Conservation (phyloP, 2,329 filamentous ascomycete species). For the Pestalotiopsis sp. region DNA sequence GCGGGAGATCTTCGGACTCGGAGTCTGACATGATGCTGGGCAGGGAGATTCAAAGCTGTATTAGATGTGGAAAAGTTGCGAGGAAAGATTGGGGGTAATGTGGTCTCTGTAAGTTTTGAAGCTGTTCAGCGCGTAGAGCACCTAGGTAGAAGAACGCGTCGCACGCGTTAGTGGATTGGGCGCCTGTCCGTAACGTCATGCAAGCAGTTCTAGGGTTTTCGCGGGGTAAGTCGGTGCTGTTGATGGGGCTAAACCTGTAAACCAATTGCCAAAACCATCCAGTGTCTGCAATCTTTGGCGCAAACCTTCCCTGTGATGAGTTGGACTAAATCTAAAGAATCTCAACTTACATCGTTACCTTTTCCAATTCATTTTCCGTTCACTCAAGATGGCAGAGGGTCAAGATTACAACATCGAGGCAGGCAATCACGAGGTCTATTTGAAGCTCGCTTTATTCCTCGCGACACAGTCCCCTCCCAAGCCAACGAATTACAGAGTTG, state of each 20-base stretch:
- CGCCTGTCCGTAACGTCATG: neutral
- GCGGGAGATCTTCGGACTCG: slow-evolving; percentile 51
- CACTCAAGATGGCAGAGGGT: slow-evolving; percentile 17
- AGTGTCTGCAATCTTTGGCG: too few relatives aligned
- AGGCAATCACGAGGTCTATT: slow-evolving; percentile 52
- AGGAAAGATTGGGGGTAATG: neutral
- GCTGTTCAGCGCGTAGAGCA: neutral
- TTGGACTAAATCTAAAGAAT: too few relatives aligned
- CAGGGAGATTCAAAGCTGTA: neutral
- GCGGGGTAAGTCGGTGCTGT: slow-evolving; percentile 15
- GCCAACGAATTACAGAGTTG: slow-evolving; percentile 91
- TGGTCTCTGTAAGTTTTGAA: neutral
- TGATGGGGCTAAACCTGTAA: neutral
- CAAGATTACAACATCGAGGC: slow-evolving; percentile 24
- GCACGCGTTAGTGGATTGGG: neutral
- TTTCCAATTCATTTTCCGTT: neutral
- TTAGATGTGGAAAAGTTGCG: neutral
- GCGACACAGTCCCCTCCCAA: slow-evolving; percentile 81
- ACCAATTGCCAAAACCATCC: too few relatives aligned
- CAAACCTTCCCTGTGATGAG: too few relatives aligned
- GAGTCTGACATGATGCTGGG: slow-evolving; percentile 34
- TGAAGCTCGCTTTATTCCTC: slow-evolving; percentile 74
- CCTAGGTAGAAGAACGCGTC: neutral
- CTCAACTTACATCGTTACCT: too few relatives aligned
- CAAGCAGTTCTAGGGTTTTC: neutral